Percentiles rank a stretch among this genome's conserved stretches.
phyloP scores from a whole-genome alignment of 129 eudicot genomes.

The Artemisia argyi region DNA sequence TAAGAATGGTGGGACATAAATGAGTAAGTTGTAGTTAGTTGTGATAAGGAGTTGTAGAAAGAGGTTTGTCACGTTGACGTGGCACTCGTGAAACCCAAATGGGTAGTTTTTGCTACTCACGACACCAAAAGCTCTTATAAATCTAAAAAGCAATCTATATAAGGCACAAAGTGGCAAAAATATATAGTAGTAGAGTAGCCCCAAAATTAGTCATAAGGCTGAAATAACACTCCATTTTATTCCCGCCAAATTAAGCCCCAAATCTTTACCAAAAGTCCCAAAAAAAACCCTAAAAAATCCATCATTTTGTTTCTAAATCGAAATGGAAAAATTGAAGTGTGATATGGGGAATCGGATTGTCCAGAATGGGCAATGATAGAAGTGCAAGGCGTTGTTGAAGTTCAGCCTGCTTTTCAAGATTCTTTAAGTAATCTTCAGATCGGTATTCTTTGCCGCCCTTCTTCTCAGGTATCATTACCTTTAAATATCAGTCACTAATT shows the following conservation, averaged over 20 bases:
- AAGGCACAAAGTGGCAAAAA: no score
- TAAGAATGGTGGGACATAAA: no score
- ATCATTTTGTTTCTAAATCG: conserved; percentile 2
- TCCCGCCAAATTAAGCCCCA: conserved; percentile 35
- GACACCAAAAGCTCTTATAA: no score
- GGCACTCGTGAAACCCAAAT: no score
- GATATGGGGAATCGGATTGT: conserved; percentile 78
- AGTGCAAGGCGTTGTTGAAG: conserved; percentile 83
- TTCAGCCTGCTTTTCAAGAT: conserved; percentile 60
- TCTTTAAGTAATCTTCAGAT: conserved; percentile 66
- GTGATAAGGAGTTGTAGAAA: no score
- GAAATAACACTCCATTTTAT: neutral
- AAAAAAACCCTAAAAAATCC: conserved; percentile 23
- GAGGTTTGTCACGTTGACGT: no score
- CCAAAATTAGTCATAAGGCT: neutral
- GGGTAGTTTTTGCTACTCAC: no score
- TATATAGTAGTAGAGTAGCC: no score
- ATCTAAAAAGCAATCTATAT: no score
- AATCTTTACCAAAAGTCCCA: neutral
- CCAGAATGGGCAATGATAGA: conserved; percentile 96
- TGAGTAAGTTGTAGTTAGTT: no score
- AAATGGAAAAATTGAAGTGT: conserved; percentile 72
- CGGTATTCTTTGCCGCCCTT: conserved; percentile 92
- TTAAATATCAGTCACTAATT: no score
- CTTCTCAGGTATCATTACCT: conserved; percentile 59